phyloP scores from a whole-genome alignment of 2,329 filamentous ascomycete genomes.

The Esteya vermicola region DNA sequence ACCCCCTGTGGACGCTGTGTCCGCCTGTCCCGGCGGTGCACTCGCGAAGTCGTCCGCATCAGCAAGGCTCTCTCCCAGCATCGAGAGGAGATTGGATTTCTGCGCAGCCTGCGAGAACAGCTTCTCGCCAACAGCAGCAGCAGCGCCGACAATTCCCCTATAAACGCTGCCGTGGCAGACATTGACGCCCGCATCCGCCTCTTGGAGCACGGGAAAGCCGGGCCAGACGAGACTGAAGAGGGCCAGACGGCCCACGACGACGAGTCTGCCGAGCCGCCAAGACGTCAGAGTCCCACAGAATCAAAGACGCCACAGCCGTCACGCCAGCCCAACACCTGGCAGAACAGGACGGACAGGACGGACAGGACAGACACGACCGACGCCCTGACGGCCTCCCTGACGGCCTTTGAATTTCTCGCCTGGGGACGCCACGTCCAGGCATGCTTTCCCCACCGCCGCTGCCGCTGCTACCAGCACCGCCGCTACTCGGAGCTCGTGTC shows the following conservation, averaged over 20 bases:
- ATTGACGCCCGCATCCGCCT: constrained; percentile 6
- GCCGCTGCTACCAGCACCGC: constrained; percentile 13
- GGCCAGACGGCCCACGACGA: too few relatives aligned
- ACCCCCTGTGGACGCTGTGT: constrained; percentile 7
- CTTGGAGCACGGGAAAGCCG: constrained; percentile 7
- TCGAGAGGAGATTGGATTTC: constrained; percentile 5
- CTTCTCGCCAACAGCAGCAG: neutral
- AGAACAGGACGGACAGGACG: neutral
- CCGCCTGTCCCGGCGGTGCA: constrained; percentile 5
- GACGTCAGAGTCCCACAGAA: too few relatives aligned
- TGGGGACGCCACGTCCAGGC: constrained; percentile 19
- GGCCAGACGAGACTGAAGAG: too few relatives aligned
- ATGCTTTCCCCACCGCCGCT: constrained; percentile 20
- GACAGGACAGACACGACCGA: neutral
- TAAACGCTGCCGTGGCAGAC: constrained; percentile 4
- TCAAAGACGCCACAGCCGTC: too few relatives aligned
- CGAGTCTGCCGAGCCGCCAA: neutral
- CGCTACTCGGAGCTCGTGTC: constrained; percentile 12
- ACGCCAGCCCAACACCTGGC: neutral
- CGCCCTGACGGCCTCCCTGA: too few relatives aligned
- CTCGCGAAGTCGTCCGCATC: constrained; percentile 8
- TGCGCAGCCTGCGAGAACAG: constrained; percentile 1
- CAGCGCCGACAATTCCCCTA: too few relatives aligned
- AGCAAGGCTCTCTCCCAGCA: constrained; percentile 8
- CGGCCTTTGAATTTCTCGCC: constrained; percentile 19